A percentile compares a stretch with the other conserved stretches of the same genome.
These are phyloP conservation scores for Chrysoporthe cubensis DNA, from an alignment of 2,329 filamentous ascomycete species.

Conservation along the genomic window DNA sequence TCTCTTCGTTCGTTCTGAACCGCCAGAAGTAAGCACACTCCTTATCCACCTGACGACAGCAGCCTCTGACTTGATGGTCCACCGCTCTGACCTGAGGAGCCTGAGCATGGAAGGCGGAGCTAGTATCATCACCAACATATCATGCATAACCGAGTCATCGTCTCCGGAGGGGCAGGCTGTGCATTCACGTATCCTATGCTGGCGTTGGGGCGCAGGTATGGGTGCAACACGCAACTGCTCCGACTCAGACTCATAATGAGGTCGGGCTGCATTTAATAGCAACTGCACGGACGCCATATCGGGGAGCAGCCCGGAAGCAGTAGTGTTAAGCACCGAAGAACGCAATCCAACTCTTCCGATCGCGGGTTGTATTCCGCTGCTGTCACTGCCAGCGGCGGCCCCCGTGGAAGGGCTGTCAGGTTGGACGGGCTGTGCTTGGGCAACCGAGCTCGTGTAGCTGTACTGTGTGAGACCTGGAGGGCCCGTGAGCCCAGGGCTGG, in stretches of 20 bases:
- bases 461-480: constrained; percentile 37
- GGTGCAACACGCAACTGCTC: constrained; percentile 40
- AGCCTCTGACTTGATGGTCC: constrained; percentile 49
- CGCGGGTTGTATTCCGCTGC: background rate
- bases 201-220: constrained; percentile 37
- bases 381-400: background rate
- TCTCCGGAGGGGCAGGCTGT: constrained; percentile 36
- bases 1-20: background rate
- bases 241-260: constrained; percentile 38
- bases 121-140: constrained; percentile 46
- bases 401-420: constrained; percentile 30
- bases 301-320: background rate
- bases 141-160: constrained; percentile 31
- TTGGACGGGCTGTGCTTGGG: constrained; percentile 35
- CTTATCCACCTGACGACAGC: constrained; percentile 51
- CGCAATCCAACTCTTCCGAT: background rate
- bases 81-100: constrained; percentile 52
- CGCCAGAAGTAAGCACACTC: constrained; percentile 24
- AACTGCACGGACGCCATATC: constrained; percentile 40
- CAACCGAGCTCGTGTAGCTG: constrained; percentile 33
- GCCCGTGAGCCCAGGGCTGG: constrained; percentile 33
- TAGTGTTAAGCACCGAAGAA: background rate
- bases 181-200: constrained; percentile 49
- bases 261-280: constrained; percentile 39
- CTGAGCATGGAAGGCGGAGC: constrained; percentile 47